Percentiles rank a stretch among this genome's conserved stretches.
Evolutionary conservation across 768 basidiomycete genomes (phyloP).

Genomic region (Artomyces pyxidatus): DNA sequence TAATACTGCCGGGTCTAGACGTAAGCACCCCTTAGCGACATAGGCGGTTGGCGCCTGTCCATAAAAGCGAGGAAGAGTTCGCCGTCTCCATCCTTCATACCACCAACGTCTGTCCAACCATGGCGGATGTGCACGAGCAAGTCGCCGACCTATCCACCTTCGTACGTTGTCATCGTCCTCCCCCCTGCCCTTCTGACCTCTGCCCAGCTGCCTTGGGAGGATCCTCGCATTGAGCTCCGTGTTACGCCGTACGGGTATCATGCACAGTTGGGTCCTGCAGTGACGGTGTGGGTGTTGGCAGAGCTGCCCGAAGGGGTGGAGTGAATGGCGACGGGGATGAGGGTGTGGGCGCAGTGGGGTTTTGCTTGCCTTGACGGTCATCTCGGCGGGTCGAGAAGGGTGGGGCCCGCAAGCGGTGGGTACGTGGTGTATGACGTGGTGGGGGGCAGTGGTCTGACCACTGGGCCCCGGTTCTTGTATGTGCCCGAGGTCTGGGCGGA

Average conservation of each 20-base stretch:
- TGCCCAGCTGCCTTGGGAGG: not conserved
- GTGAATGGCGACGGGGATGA: not conserved
- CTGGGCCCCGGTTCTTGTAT: not conserved
- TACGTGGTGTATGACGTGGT: not conserved
- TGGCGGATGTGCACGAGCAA: not conserved
- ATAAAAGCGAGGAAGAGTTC: not conserved
- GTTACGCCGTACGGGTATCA: not conserved
- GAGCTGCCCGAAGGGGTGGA: not conserved
- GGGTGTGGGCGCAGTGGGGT: not conserved
- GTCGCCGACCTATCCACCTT: not conserved
- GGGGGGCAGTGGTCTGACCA: not conserved
- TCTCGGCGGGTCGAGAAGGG: not conserved
- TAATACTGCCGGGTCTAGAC: not conserved
- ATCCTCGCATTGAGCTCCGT: not conserved
- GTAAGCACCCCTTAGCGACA: not conserved
- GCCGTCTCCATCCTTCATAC: not conserved
- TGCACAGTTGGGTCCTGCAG: not conserved
- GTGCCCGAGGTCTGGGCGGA: not conserved
- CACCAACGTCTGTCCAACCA: too few relatives aligned
- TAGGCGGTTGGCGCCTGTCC: not conserved
- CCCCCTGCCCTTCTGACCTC: not conserved
- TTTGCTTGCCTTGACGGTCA: not conserved
- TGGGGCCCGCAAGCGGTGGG: not conserved
- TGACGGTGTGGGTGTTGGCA: not conserved
- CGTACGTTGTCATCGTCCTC: not conserved